Evolutionary conservation across 1,139 yeast species (phyloP).

Genomic region (Protomyces inundatus): DNA sequence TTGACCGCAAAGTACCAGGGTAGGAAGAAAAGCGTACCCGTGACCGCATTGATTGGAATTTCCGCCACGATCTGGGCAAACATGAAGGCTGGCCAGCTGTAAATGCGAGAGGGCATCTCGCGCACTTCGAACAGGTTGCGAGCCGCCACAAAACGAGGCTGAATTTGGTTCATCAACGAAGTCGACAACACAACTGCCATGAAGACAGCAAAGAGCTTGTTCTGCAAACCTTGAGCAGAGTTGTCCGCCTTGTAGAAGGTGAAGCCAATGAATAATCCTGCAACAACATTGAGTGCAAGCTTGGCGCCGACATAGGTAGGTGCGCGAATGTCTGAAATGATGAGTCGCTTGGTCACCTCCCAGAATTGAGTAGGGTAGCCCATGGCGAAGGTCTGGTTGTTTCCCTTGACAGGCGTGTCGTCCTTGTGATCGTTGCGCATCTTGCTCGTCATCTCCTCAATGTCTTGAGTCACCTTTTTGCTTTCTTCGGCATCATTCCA

Average conservation of each 20-base stretch:
- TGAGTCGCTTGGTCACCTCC: slow-evolving; percentile 34
- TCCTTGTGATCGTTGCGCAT: slow-evolving; percentile 1
- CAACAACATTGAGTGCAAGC: slow-evolving; percentile 45
- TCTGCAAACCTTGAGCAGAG: slow-evolving; percentile 39
- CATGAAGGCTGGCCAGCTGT: slow-evolving; percentile 58
- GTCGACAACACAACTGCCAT: slow-evolving; percentile 51
- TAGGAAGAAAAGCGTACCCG: slow-evolving; percentile 51
- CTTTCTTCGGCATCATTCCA: slow-evolving; percentile 59
- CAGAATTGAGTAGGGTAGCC: slow-evolving; percentile 27
- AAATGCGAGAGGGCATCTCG: slow-evolving; percentile 60
- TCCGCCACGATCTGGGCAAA: slow-evolving; percentile 51
- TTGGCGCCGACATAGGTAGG: slow-evolving; percentile 47
- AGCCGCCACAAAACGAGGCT: slow-evolving; percentile 44
- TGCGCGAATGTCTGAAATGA: slow-evolving; percentile 45
- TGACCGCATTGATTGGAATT: slow-evolving; percentile 52
- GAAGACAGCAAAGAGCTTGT: slow-evolving; percentile 46
- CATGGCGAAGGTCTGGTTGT: slow-evolving; percentile 33
- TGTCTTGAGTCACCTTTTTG: slow-evolving; percentile 38
- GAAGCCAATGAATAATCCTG: slow-evolving; percentile 51
- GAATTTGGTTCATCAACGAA: slow-evolving; percentile 55
- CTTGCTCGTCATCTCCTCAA: slow-evolving; percentile 28
- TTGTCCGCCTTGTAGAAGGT: slow-evolving; percentile 44
- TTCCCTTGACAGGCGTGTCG: not conserved
- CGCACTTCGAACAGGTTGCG: slow-evolving; percentile 58
- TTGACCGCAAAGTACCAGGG: slow-evolving; percentile 57